Conservation (phyloP, 169 alveolate genomes). For the Plasmodium vivax region DNA sequence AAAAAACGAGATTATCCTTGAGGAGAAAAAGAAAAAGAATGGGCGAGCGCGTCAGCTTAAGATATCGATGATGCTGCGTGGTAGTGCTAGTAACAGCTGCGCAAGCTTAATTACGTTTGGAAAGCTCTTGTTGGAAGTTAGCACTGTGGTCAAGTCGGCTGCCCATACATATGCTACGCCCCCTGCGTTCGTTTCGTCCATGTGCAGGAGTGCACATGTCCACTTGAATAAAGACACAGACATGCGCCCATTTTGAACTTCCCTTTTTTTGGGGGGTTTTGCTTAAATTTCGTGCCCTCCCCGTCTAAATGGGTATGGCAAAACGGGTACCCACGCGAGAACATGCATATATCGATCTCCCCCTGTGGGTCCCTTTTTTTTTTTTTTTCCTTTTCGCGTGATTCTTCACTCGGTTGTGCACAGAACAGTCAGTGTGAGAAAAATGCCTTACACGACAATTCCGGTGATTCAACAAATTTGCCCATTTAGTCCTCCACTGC, state of each 20-base stretch:
- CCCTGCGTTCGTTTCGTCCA: neutral
- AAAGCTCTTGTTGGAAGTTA: neutral
- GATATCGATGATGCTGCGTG: slow-evolving; percentile 39
- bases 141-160: neutral
- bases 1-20: slow-evolving; percentile 67
- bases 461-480: neutral
- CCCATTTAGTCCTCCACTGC: neutral
- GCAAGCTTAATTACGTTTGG: neutral
- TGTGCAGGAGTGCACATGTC: neutral
- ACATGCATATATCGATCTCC: neutral
- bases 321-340: neutral
- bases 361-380: neutral
- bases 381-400: neutral
- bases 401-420: neutral
- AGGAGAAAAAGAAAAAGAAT: slow-evolving; percentile 74
- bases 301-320: neutral
- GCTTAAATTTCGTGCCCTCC: neutral
- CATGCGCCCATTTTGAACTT: neutral
- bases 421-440: neutral
- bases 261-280: neutral
- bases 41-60: slow-evolving; percentile 74
- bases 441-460: neutral
- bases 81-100: neutral
- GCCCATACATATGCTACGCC: neutral
- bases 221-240: neutral